phyloP scores from a whole-genome alignment of 2,329 filamentous ascomycete species.

The Penicillium sp. region DNA sequence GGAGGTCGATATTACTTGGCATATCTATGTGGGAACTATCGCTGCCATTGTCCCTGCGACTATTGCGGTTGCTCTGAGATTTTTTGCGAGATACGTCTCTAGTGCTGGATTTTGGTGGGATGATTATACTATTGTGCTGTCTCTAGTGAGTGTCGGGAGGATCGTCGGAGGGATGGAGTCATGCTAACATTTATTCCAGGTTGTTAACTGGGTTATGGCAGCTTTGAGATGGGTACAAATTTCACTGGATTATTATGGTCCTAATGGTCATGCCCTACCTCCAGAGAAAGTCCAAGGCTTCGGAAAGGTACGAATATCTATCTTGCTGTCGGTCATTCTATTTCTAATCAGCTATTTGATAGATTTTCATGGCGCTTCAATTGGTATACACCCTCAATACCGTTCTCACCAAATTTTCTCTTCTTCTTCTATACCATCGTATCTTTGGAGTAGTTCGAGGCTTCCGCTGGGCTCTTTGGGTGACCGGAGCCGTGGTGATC shows the following conservation, averaged over 20 bases:
- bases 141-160: slow-evolving; percentile 16
- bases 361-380: slow-evolving; percentile 28
- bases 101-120: slow-evolving; percentile 30
- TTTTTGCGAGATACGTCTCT: slow-evolving; percentile 20
- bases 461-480: slow-evolving; percentile 24
- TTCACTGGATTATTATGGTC: slow-evolving; percentile 17
- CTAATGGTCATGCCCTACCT: slow-evolving; percentile 14
- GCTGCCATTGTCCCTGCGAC: slow-evolving; percentile 27
- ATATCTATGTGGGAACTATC: slow-evolving; percentile 25
- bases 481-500: slow-evolving; percentile 16
- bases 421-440: slow-evolving; percentile 31
- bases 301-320: slow-evolving; percentile 19
- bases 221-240: slow-evolving; percentile 21
- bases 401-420: slow-evolving; percentile 25
- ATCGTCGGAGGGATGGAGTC: no score
- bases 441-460: slow-evolving; percentile 27
- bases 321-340: not conserved
- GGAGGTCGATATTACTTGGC: not conserved
- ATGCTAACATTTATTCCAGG: slow-evolving; percentile 4
- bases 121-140: slow-evolving; percentile 27
- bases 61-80: slow-evolving; percentile 23
- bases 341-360: not conserved
- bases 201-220: slow-evolving; percentile 26
- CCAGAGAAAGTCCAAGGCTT: slow-evolving; percentile 13
- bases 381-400: slow-evolving; percentile 27